Conservation (phyloP, 164 flowering plant genomes). For the Piper longum region DNA sequence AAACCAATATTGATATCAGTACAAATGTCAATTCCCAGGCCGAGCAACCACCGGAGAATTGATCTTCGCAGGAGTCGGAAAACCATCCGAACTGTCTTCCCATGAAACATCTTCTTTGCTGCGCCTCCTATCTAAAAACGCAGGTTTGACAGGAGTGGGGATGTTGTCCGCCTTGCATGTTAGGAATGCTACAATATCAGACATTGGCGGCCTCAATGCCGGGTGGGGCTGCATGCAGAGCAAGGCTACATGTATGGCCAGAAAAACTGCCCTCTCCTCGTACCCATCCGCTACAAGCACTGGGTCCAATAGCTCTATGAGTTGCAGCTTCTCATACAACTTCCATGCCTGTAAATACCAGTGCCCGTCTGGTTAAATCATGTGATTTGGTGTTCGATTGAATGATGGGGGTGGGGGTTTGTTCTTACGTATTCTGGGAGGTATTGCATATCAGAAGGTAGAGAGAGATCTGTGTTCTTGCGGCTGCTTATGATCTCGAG, state of each 20-base stretch:
- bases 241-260: slow-evolving; percentile 40
- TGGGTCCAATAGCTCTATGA: slow-evolving; percentile 43
- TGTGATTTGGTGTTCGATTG: too few relatives aligned
- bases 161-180: slow-evolving; percentile 33
- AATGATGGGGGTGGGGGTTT: neutral
- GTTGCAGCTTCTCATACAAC: slow-evolving; percentile 36
- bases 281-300: slow-evolving; percentile 26
- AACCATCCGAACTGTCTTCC: slow-evolving; percentile 33
- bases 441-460: slow-evolving; percentile 54
- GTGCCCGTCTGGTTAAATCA: neutral
- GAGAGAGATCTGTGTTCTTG: slow-evolving; percentile 44
- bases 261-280: slow-evolving; percentile 35
- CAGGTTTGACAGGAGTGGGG: slow-evolving; percentile 31
- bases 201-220: slow-evolving; percentile 56
- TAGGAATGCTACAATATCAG: slow-evolving; percentile 55
- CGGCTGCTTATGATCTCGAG: slow-evolving; percentile 50
- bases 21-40: neutral
- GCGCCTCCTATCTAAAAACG: slow-evolving; percentile 28
- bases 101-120: slow-evolving; percentile 24
- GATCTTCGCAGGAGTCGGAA: slow-evolving; percentile 31
- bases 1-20: too few relatives aligned
- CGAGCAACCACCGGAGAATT: slow-evolving; percentile 19
- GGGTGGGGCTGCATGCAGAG: slow-evolving; percentile 56
- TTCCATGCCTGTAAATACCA: slow-evolving; percentile 44
- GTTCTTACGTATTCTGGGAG: slow-evolving; percentile 60